Base-by-base conservation (phyloP, 1,139 yeast genomes). In the Blastobotrys elegans region DNA sequence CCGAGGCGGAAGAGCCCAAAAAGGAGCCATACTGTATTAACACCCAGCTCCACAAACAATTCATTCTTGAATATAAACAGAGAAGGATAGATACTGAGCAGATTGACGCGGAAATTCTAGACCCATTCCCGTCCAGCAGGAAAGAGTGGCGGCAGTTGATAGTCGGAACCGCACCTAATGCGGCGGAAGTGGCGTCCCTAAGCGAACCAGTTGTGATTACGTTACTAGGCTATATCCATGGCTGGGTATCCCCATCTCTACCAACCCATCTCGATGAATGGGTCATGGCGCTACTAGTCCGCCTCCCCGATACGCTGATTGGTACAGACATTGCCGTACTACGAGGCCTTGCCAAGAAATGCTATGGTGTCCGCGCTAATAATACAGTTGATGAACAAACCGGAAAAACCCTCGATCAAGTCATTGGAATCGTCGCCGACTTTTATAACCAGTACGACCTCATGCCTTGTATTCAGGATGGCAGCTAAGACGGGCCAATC, bases 321-420 rank as follows among this genome's bases (percentile, higher is more conserved):
- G 66, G 68, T 0, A 62, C 66, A 6, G 75, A 73, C 37, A 48
- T 70, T 2, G 63, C 75, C 8, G 57, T 66, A 8, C 50, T 75
- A 33, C 61, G 79, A 17, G 62, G 64, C 5, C 56, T 72, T 34
- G 73, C 68, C n/a, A 69, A 68, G 46, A 70, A 69, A 52, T 68
- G 70, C 11, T 48, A 50, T 3, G 55, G 58, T n/a, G 64, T 67
- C 32, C 47, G 50, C 14, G 16, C 16, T 20, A 39, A 33, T 17
- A 44, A 50, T 7, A 45, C 40, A 11, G 30, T 34, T 14, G 54
- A 55, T 33, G 61, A 54, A 3, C 43, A 58, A 17, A 56, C 53
- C 16, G 49, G 56, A 16, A 46, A 46, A 26, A 56, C 63, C 2
- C 52, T 67, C 48, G 64, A 60, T 34, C 52, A 54, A 48, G 59